Evolutionary conservation across 371 early-diverging fungal genomes (phyloP), one percentile per base, ranked within the genome.

Genomic region (Rhizomucor pusillus): DNA sequence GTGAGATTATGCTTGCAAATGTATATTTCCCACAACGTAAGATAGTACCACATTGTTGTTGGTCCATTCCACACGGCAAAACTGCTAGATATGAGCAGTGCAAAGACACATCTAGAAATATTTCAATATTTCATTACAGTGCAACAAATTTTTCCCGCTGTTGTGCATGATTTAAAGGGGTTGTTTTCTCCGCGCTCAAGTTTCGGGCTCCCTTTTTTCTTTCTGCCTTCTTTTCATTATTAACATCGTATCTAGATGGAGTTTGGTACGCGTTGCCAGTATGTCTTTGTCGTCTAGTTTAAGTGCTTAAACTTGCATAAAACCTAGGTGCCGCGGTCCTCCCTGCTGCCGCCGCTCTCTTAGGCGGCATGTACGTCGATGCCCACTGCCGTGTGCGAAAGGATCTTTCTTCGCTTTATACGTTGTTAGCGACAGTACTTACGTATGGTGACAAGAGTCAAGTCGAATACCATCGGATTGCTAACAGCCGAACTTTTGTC

Each of bases 331-430:
- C 37, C 19, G 29, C 60, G 34, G 61, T 49, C 24, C 53, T 61
- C 23, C 48, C 57, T 23, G 58, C 54, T 48, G 37, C 45, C 9
- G 54, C 35, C 12, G 59, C 54, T 3, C 5, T 60, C 3, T 45
- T 68, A 35, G 64, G 63, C 36, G 52, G 58, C 22, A 63, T 68
- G 63, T 63, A 67, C 41, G 33, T 63, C 9, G 68, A 68, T 43
- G 47, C 64, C 7, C 54, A 56, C 11, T 37, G 48, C 35, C 35
- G 43, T 9, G 24, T 68, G n/a, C 43, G 62, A 25, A 48, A 52
- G 19, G 68, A 68, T 25, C 41, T 50, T 29, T 43, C 47, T 24
- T 52, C 53, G 20, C n/a, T 68, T 2, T 29, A 52, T 9, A 19
- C 43, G 1, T 54, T 50, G 19, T 13, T 56, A 9, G 33, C 23